Evolutionary conservation across 306 rosid species (phyloP), one percentile per base, ranked within the genome.

Genomic region (Lotus japonicus): DNA sequence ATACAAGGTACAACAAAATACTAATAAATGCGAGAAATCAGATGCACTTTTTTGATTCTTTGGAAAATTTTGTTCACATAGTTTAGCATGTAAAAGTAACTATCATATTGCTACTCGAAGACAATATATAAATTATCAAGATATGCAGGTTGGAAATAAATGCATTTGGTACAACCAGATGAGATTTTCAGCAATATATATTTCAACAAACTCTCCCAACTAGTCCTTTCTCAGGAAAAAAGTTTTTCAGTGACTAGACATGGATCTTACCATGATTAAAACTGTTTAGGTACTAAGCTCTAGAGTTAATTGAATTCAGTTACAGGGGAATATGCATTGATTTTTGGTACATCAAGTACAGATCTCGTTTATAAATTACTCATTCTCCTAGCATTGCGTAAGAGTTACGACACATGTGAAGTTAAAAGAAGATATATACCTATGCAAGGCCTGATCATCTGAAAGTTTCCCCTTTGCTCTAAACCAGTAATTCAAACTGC

Each of bases 391-490:
- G 56, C 70, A 38, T 21, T 21, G 3, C 3, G 1, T 21, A 21
- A 21, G 26, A 21, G 26, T 21, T 21, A 21, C 26, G 26, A 21
- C 19, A 28, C 46, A 45, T 36, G 56, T 63, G 49, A 56, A 52
- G 36, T 39, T 35, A 9, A 68, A 61, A 58, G n/a, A 55, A 64
- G 55, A 68, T 75, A 53, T 68, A 17, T 78, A 94, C 98, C 98
- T 87, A 71, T 94, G 98, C 86, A 94, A 75, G 51, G 98, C 92
- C 76, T 88, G 97, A 77, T 90, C 98, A 84, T 90, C 89, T 67
- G 97, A 82, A 70, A 94, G 90, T 73, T 83, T 85, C 66, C 97
- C 98, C 61, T 64, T 90, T 7, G 97, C 88, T 80, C 89, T 87
- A 82, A 94, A 88, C 98, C 98, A 94, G 80, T 83, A 94, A 73